Conservation (phyloP, 1,284 basidiomycete genomes). For the Pseudozyma pruni region DNA sequence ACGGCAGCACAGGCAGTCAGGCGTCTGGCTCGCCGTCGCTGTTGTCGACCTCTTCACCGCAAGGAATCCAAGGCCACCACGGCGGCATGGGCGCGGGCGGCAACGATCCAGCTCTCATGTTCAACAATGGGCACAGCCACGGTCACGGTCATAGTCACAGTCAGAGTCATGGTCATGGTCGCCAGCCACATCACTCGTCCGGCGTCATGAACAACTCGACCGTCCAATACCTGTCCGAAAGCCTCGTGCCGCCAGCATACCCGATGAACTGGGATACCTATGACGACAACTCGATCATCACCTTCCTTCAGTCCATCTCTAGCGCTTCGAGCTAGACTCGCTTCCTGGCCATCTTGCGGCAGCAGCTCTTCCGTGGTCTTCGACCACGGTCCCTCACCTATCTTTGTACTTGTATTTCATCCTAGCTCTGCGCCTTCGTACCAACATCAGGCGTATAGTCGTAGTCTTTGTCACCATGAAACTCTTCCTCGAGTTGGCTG, state of each 20-base stretch:
- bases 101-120: conserved; percentile 14
- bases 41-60: conserved; percentile 25
- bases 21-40: conserved; percentile 34
- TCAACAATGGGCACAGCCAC: conserved; percentile 15
- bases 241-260: conserved; percentile 43
- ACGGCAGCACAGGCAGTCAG: conserved; percentile 15
- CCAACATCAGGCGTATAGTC: too few species aligned
- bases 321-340: conserved; percentile 15
- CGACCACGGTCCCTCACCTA: too few species aligned
- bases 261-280: conserved; percentile 50
- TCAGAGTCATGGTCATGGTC: conserved; percentile 13
- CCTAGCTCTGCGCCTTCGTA: too few species aligned
- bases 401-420: conserved; percentile 4
- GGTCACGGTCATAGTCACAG: neutral
- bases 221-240: conserved; percentile 38
- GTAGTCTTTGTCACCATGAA: neutral
- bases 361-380: too few species aligned
- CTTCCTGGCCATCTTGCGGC: too few species aligned
- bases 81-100: neutral
- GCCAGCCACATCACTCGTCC: conserved; percentile 4
- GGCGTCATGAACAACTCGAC: conserved; percentile 15
- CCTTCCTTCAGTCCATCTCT: conserved; percentile 42
- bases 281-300: conserved; percentile 53
- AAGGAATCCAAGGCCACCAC: conserved; percentile 12
- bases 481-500: too few species aligned